Base-by-base conservation (phyloP, 2,329 filamentous ascomycete species). In the Botrytis elliptica region DNA sequence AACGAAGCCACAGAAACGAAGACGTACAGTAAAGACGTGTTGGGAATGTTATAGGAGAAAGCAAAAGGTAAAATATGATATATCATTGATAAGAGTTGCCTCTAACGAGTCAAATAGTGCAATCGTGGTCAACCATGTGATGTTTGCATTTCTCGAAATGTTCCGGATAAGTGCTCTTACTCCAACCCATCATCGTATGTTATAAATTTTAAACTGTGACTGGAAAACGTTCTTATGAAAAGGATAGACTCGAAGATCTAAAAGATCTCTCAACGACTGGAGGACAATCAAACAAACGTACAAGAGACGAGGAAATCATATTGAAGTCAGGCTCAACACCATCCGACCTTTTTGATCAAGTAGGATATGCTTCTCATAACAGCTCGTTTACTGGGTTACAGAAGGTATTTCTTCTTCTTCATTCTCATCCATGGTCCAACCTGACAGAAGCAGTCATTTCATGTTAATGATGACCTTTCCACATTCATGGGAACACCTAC, bases 21-120 rank as follows among this genome's bases (percentile, higher is more conserved):
- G 86, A 77, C 84, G 88, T 44, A 83, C 88, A 65, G 87, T 89
- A 66, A 88, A 90, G 72, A 89, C 87, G 10, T 90, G 88, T 77
- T 87, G 85, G 20, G 88, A 90, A 78, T 90, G 88, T 77, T 68
- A 68, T 59, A 71, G 72, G 1, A 59, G 74, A 22, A 75, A 74
- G 46, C 74, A 76, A 72, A 75, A 75, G 71, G 74, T 76, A 46
- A 57, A 36, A 12, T 10, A 36, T 44, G 9, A 36, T 25, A 29
- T 25, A 36, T 44, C 25, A 63, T 72, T 29, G 46, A 33, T 60
- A 33, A 12, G n/a, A 20, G 46, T 22, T 22, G 10, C 46, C 14
- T 18, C 40, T 70, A n/a, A 73, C 22, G 12, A 5, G 12, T 42
- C 22, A 25, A 52, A 57, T 70, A 72, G 72, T 73, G 69, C 42